phyloP scores from a whole-genome alignment of 768 basidiomycete species.

The Hypsizygus marmoreus region DNA sequence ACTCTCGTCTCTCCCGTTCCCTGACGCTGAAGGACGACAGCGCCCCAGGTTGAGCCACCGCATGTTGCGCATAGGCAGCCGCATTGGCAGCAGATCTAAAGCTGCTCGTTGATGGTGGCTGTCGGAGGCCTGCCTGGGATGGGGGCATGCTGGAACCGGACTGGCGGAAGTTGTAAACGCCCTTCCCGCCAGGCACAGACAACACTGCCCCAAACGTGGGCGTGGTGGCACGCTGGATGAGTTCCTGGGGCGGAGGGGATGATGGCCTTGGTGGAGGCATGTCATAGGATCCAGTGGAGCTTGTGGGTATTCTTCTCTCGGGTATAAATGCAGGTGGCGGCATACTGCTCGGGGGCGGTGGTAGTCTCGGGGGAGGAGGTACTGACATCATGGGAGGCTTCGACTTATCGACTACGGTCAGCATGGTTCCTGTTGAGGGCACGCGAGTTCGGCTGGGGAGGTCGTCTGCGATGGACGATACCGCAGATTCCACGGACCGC shows the following conservation, averaged over 20 bases:
- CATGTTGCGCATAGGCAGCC: constrained; percentile 50
- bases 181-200: constrained; percentile 50
- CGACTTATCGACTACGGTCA: constrained; percentile 67
- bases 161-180: constrained; percentile 50
- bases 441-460: constrained; percentile 52
- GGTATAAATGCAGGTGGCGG: constrained; percentile 78
- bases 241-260: constrained; percentile 91
- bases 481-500: constrained; percentile 71
- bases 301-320: constrained; percentile 54
- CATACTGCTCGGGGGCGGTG: constrained; percentile 74
- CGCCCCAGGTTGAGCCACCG: constrained; percentile 40
- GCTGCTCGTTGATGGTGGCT: constrained; percentile 78
- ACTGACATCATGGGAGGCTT: constrained; percentile 84
- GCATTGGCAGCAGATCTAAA: constrained; percentile 76
- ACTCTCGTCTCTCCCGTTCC: constrained; percentile 54
- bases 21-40: constrained; percentile 53
- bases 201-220: constrained; percentile 73
- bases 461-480: constrained; percentile 51
- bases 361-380: constrained; percentile 76
- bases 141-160: constrained; percentile 81
- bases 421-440: constrained; percentile 52
- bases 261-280: constrained; percentile 83
- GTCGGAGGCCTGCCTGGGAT: constrained; percentile 62
- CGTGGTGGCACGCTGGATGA: constrained; percentile 89
- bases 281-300: constrained; percentile 50